Percentiles rank a stretch among this genome's conserved stretches.
Evolutionary conservation across 805 yeast species (phyloP).

Genomic region (Teunomyces stri): DNA sequence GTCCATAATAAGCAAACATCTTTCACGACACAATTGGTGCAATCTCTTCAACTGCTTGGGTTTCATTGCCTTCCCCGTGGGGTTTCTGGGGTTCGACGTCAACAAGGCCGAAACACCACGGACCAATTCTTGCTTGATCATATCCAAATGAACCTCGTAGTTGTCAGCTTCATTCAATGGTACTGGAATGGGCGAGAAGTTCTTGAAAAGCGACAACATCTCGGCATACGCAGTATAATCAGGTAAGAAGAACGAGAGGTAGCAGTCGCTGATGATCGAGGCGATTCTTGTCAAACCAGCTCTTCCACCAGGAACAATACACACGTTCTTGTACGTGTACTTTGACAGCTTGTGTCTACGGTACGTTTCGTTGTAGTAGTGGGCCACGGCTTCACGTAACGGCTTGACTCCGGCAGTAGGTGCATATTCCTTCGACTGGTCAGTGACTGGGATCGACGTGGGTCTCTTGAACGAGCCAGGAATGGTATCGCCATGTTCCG

Average conservation of each 20-base stretch:
- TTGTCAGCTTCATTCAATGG: slow-evolving; percentile 57
- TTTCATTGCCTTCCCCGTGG: slow-evolving; percentile 56
- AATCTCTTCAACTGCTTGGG: slow-evolving; percentile 45
- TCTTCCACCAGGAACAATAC: slow-evolving; percentile 64
- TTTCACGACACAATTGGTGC: slow-evolving; percentile 52
- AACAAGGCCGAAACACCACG: slow-evolving; percentile 58
- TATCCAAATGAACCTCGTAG: slow-evolving; percentile 53
- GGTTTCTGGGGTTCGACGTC: slow-evolving; percentile 63
- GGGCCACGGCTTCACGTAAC: slow-evolving; percentile 56
- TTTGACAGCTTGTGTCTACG: slow-evolving; percentile 48
- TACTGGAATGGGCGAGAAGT: slow-evolving; percentile 62
- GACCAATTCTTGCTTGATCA: slow-evolving; percentile 49
- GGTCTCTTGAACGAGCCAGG: slow-evolving; percentile 60
- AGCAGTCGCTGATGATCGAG: slow-evolving; percentile 57
- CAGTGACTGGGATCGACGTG: slow-evolving; percentile 43
- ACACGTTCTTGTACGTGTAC: slow-evolving; percentile 59
- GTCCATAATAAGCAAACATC: slow-evolving; percentile 60
- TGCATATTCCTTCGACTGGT: slow-evolving; percentile 53
- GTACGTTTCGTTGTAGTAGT: slow-evolving; percentile 53
- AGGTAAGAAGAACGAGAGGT: slow-evolving; percentile 57
- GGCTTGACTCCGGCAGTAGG: slow-evolving; percentile 58
- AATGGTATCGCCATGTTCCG: slow-evolving; percentile 58
- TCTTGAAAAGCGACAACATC: slow-evolving; percentile 60
- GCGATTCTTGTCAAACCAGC: slow-evolving; percentile 64
- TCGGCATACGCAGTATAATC: slow-evolving; percentile 67